Evolutionary conservation across 2,329 filamentous ascomycete species (phyloP), one percentile per base, ranked within the genome.

Genomic region (Cladophialophora immunda): DNA sequence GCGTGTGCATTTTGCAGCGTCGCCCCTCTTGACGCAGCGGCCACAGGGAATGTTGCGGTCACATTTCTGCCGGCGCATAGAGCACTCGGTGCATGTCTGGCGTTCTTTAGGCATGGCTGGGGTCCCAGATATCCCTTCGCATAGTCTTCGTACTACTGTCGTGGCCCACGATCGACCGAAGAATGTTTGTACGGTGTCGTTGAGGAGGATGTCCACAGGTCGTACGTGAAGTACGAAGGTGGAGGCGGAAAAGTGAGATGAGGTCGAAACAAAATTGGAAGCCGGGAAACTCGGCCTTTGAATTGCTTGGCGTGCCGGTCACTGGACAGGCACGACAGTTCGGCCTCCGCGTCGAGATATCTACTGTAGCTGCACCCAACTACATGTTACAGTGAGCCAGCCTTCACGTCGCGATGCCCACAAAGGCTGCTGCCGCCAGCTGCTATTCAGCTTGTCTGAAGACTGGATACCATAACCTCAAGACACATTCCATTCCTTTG

Each of bases 1-100:
- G 17, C 70, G 64, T 9, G 77, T 75, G 65, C 78, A 80, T 67
- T 72, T 76, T 67, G 78, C 78, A 47, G 62, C 67, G 50, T 73
- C 68, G 58, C 78, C 78, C 65, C 79, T 76, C 69, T 80, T 80
- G 64, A 78, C 74, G 70, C 79, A 81, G 69, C 80, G 79, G 62
- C 76, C 72, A 61, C 79, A 81, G 50, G 79, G 79, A 11, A 78
- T 68, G 53, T 78, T 77, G 71, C 79, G 78, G 73, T 81, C 78
- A 71, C 79, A 81, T 70, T 73, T 73, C 62, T 73, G 71, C 27
- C 71, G 65, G 53, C 71, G 67, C 70, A 73, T 73, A 56, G 71
- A 73, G 65, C 71, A 73, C 62, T 72, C 71, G 50, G 71, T 73
- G 55, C 71, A 73, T 66, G 71, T 73, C 64, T 73, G 68, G 41